Base-by-base conservation (phyloP, 345 rosid genomes). In the thale cress (Arabidopsis thaliana) region DNA sequence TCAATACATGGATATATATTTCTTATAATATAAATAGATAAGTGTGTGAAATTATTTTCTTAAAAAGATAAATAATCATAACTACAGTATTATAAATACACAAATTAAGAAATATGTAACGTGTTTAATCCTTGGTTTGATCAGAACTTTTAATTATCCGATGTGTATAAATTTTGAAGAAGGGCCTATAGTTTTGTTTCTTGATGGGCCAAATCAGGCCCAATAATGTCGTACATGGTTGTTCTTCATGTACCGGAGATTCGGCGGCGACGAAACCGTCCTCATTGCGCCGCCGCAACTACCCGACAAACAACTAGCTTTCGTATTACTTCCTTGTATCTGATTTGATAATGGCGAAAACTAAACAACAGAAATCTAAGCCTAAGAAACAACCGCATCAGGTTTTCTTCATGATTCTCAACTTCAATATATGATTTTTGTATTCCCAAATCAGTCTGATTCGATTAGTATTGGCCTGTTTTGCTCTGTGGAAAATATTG, bases 331-430 rank as follows among this genome's bases (percentile, higher is more conserved):
- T 20, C 22, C 38, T 55, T 25, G 33, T 32, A 60, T 23, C 16
- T 40, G 33, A 22, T 28, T 23, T 22, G 48, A 24, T 1, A 70
- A 93, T 91, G 98, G 96, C 88, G 13, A 93, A 93, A 84, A 77
- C 88, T 49, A 91, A 84, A 81, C 90, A 81, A 14, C 90, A 85
- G 23, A 84, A 91, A 82, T 75, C 86, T 56, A 89, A 84, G 65
- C 81, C 86, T 5, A 89, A 83, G 84, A 91, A 86, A 67, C 85
- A 80, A 51, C 79, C 84, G 7, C 83, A 82, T 88, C 80, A 85
- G 85, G 78, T 44, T 44, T 44, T 50, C 41, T 38, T 49, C 36
- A 44, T 58, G 13, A 14, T 41, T 58, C 40, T 58, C n/a, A 23
- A 23, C 14, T 45, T 36, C 41, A 46, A 3, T 12, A 30, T 8